Conservation (phyloP, 1,139 yeast genomes). For the Magnusiomyces tetraspermus region DNA sequence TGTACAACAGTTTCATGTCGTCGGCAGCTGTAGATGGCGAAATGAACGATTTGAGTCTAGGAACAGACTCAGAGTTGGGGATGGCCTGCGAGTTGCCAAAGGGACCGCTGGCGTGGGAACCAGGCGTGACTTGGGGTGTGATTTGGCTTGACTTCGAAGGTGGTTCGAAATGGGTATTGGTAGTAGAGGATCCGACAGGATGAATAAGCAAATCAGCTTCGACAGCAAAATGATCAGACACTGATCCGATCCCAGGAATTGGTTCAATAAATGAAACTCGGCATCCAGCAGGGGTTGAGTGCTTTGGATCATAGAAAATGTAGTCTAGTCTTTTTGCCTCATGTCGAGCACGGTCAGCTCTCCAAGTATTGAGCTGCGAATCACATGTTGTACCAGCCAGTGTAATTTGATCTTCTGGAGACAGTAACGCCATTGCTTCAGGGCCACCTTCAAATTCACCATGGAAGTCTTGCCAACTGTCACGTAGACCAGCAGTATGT, state of each 20-base stretch:
- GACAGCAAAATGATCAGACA: constrained; percentile 91
- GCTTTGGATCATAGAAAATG: constrained; percentile 58
- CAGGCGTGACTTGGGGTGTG: background rate
- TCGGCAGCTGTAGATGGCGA: constrained; percentile 1
- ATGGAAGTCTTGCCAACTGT: constrained; percentile 73
- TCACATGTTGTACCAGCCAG: constrained; percentile 86
- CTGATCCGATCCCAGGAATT: constrained; percentile 55
- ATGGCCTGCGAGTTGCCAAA: constrained; percentile 2
- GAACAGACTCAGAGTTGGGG: background rate
- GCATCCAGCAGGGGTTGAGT: constrained; percentile 48
- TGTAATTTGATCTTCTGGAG: constrained; percentile 58
- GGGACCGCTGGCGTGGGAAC: constrained; percentile 1
- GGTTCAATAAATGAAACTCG: constrained; percentile 63
- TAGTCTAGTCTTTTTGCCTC: constrained; percentile 91
- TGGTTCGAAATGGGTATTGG: constrained; percentile 3
- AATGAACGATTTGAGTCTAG: background rate
- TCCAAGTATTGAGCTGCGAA: constrained; percentile 79
- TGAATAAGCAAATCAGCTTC: constrained; percentile 40
- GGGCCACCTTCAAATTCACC: constrained; percentile 37
- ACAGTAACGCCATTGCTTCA: constrained; percentile 38
- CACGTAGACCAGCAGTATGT: constrained; percentile 57
- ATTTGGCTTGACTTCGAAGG: background rate
- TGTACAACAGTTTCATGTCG: constrained; percentile 35
- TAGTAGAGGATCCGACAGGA: constrained; percentile 18
- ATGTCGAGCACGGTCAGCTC: constrained; percentile 46